A percentile compares a stretch with the other conserved stretches of the same genome.
These are phyloP conservation scores for Hortiboletus flavorubellus DNA, from an alignment of 768 basidiomycete species.

Conservation along the genomic window DNA sequence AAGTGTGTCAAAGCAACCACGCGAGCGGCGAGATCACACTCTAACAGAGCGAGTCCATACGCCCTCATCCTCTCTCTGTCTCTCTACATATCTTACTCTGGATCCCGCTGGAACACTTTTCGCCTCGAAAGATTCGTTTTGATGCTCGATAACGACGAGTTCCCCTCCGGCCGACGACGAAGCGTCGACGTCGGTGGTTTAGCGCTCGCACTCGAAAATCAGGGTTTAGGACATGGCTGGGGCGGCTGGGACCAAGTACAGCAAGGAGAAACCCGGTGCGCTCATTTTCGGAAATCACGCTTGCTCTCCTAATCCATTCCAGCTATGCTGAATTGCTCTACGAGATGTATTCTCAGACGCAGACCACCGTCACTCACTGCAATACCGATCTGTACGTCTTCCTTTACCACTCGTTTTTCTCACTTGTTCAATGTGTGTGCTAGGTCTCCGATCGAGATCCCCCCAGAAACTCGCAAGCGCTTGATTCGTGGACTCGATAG, in stretches of 20 bases:
- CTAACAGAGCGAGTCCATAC: slow-evolving; percentile 16
- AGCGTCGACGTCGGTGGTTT: slow-evolving; percentile 92
- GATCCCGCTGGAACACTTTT: neutral
- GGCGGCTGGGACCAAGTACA: slow-evolving; percentile 52
- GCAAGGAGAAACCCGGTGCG: slow-evolving; percentile 49
- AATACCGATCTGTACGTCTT: slow-evolving; percentile 25
- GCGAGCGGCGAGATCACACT: slow-evolving; percentile 33
- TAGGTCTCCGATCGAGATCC: slow-evolving; percentile 48
- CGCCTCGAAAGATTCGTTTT: neutral
- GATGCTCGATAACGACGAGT: slow-evolving; percentile 32
- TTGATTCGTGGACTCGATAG: slow-evolving; percentile 67
- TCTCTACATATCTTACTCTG: neutral
- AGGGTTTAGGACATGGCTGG: slow-evolving; percentile 69
- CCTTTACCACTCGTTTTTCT: neutral
- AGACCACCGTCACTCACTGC: slow-evolving; percentile 62
- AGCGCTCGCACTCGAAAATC: slow-evolving; percentile 67
- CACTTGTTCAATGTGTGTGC: slow-evolving; percentile 15
- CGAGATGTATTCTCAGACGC: slow-evolving; percentile 81
- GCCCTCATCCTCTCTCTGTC: slow-evolving; percentile 2
- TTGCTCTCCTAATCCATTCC: slow-evolving; percentile 20
- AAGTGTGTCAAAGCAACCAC: slow-evolving; percentile 33
- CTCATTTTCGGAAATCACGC: slow-evolving; percentile 9
- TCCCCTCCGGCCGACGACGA: slow-evolving; percentile 45
- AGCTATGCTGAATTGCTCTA: slow-evolving; percentile 79
- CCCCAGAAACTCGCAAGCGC: slow-evolving; percentile 48